Evolutionary conservation across 208 protist species (phyloP), one percentile per base, ranked within the genome.

Genomic region (Histomonas meleagridis): DNA sequence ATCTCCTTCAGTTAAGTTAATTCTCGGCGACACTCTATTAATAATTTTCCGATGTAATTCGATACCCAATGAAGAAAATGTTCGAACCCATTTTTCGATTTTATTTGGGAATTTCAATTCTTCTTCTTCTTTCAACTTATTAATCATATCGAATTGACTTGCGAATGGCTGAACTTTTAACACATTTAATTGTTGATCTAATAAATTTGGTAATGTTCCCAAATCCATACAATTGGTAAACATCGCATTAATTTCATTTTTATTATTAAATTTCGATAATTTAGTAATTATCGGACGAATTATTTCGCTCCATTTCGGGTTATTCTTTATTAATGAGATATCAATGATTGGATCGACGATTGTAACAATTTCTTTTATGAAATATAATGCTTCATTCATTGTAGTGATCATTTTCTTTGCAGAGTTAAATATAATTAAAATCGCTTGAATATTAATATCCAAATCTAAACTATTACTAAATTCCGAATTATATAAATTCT

Each of bases 311-410:
- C 38, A 49, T 51, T 55, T 28, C 2, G n/a, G 7, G 32, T 48
- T 14, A n/a, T 28, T 35, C 0, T 18, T 51, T 1, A 46, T 3
- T 51, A 40, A 16, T 5, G 32, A 26, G 21, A 23, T 86, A 16
- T 40, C 10, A 38, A 86, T 86, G 1, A 51, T 14, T 32, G 76
- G 76, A 38, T 86, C 40, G 18, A 86, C 4, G 7, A 28, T 48
- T 10, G 76, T 57, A 55, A 86, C 9, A n/a, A n/a, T n/a, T 7
- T 18, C 21, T 18, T 48, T 32, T 18, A 86, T 49, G 46, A 86
- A 86, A 55, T 86, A 40, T 32, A 86, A 14, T 5, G 76, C 76
- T 86, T 86, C 76, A 38, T 55, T 43, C 76, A 86, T 86, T 32
- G n/a, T 16, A 38, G 76, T 32, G 5, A 86, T 5, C 23, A 26